Evolutionary conservation across 2,329 filamentous ascomycete species (phyloP).

Genomic region (Penicillium sp.): DNA sequence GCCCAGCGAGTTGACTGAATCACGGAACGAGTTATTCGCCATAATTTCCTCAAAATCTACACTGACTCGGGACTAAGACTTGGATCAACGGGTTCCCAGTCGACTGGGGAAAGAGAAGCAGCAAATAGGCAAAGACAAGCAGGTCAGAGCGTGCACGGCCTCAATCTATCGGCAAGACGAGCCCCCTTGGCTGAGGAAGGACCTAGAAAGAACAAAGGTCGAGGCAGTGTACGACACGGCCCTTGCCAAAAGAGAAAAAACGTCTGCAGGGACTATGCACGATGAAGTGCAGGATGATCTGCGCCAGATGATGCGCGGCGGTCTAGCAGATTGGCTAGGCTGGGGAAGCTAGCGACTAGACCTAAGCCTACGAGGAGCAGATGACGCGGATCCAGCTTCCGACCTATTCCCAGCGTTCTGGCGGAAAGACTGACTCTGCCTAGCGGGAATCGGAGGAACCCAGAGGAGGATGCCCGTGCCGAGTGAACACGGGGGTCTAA

Average conservation of each 20-base stretch:
- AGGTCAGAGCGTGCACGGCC: conserved; percentile 20
- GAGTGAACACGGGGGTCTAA: background rate
- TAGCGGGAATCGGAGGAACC: background rate
- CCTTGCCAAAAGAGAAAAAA: conserved; percentile 11
- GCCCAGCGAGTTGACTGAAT: conserved; percentile 91
- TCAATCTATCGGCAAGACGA: conserved; percentile 26
- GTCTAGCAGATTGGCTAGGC: conserved; percentile 22
- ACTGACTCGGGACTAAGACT: background rate
- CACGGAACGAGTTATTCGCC: conserved; percentile 72
- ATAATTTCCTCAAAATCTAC: conserved; percentile 23
- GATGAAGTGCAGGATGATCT: conserved; percentile 57
- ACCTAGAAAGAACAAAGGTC: conserved; percentile 20
- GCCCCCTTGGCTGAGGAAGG: conserved; percentile 22
- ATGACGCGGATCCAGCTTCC: conserved; percentile 32
- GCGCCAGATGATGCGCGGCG: conserved; percentile 35
- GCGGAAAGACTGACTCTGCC: background rate
- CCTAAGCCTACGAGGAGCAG: conserved; percentile 31
- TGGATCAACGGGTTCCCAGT: conserved; percentile 12
- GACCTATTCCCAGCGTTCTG: conserved; percentile 1
- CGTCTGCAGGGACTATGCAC: conserved; percentile 51
- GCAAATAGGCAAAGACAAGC: background rate
- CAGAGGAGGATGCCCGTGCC: background rate
- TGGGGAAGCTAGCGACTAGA: background rate
- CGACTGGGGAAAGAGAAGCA: conserved; percentile 16
- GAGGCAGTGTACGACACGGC: background rate